phyloP scores from a whole-genome alignment of 768 basidiomycete genomes.

The Phaeotremella skinneri region DNA sequence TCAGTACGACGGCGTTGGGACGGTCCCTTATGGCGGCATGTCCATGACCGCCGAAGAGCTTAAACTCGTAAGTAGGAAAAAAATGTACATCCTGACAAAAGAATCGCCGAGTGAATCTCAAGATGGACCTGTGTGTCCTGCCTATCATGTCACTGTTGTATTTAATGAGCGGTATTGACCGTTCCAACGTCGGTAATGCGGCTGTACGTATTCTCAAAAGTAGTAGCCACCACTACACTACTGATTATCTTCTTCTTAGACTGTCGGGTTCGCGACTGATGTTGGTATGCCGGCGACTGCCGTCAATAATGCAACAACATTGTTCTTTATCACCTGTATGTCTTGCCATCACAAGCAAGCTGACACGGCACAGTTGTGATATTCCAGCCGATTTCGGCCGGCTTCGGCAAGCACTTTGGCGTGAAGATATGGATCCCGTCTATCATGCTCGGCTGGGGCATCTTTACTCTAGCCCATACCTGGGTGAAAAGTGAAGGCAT shows the following conservation, averaged over 20 bases:
- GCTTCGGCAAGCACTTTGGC: conserved; percentile 11
- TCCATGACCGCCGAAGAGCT: no score
- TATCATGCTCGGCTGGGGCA: conserved; percentile 23
- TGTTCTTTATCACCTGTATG: conserved; percentile 28
- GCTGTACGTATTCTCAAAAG: neutral
- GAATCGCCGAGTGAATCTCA: conserved; percentile 15
- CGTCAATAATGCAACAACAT: conserved; percentile 18
- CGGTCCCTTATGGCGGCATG: no score
- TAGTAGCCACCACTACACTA: neutral
- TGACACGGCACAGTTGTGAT: conserved; percentile 7
- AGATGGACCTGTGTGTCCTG: conserved; percentile 15
- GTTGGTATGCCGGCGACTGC: conserved; percentile 21
- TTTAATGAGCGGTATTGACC: conserved; percentile 22
- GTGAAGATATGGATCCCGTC: conserved; percentile 24
- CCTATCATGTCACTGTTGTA: conserved; percentile 18
- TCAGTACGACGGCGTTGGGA: no score
- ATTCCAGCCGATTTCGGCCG: conserved; percentile 14
- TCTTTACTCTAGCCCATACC: conserved; percentile 21
- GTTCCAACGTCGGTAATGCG: conserved; percentile 24
- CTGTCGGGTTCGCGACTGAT: conserved; percentile 17
- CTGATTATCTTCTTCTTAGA: conserved; percentile 7
- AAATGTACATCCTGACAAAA: no score
- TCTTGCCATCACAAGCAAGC: neutral
- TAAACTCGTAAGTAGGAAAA: no score
- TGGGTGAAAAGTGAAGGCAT: conserved; percentile 7